Evolutionary conservation across 1,284 basidiomycete genomes (phyloP).

Genomic region (Golubevia sp.): DNA sequence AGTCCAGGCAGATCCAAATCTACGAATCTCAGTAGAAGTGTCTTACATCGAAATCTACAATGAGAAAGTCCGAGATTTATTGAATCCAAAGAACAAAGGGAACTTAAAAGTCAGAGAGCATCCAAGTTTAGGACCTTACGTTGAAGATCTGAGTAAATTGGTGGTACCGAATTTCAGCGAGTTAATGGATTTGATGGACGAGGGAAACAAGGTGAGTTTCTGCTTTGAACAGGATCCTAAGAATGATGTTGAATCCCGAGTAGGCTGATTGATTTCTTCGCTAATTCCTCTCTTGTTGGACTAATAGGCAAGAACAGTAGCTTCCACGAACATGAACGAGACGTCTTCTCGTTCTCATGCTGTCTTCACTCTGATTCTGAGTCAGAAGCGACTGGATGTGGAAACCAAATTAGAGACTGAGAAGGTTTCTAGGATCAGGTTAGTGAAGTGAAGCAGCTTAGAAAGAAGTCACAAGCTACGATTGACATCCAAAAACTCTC

Average conservation of each 20-base stretch:
- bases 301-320: too few relatives aligned
- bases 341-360: slow-evolving; percentile 52
- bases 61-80: slow-evolving; percentile 90
- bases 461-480: not conserved
- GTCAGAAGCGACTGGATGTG: slow-evolving; percentile 34
- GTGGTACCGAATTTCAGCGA: slow-evolving; percentile 87
- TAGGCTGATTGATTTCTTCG: too few relatives aligned
- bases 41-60: slow-evolving; percentile 85
- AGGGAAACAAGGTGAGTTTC: slow-evolving; percentile 79
- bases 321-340: slow-evolving; percentile 56
- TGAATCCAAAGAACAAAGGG: slow-evolving; percentile 95
- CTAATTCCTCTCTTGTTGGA: too few relatives aligned
- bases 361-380: slow-evolving; percentile 49
- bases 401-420: slow-evolving; percentile 46
- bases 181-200: slow-evolving; percentile 99
- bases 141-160: slow-evolving; percentile 93
- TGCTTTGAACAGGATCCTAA: not conserved
- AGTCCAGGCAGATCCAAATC: slow-evolving; percentile 71
- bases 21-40: slow-evolving; percentile 88
- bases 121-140: slow-evolving; percentile 81
- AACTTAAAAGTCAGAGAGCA: slow-evolving; percentile 96
- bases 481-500: not conserved
- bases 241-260: too few relatives aligned
- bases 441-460: not conserved
- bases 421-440: slow-evolving; percentile 48